Evolutionary conservation across 179 eudicot species (phyloP).

Genomic region (Spinacia oleracea): DNA sequence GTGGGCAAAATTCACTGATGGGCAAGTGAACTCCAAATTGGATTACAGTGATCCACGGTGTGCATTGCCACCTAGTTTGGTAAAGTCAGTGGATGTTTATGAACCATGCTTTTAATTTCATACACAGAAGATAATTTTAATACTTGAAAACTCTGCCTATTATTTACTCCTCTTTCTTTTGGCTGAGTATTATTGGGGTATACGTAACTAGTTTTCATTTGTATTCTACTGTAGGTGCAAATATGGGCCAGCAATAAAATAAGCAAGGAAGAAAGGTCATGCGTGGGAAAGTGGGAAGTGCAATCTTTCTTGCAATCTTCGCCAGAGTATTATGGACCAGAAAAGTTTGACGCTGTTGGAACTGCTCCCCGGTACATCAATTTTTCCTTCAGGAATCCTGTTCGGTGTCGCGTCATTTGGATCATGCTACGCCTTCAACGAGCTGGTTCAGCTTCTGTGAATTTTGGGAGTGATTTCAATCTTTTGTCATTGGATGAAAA

Average conservation of each 20-base stretch:
- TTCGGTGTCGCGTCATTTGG: conserved; percentile 89
- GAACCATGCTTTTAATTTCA: neutral
- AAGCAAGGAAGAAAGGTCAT: conserved; percentile 79
- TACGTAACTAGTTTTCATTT: conserved; percentile 4
- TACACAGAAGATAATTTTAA: neutral
- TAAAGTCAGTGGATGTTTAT: neutral
- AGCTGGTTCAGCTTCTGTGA: conserved; percentile 73
- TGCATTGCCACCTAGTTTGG: neutral
- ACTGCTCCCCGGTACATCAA: conserved; percentile 66
- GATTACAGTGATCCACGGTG: neutral
- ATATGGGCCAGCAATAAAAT: conserved; percentile 93
- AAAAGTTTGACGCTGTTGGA: conserved; percentile 36
- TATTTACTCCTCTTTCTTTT: neutral
- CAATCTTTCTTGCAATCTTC: conserved; percentile 62
- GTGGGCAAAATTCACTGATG: neutral
- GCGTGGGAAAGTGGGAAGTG: conserved; percentile 91
- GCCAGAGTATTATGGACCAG: conserved; percentile 80
- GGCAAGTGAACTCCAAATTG: neutral
- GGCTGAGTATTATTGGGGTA: neutral
- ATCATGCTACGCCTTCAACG: conserved; percentile 68
- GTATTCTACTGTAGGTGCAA: conserved; percentile 62
- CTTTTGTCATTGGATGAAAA: conserved; percentile 86
- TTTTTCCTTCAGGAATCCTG: conserved; percentile 70
- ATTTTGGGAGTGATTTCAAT: conserved; percentile 59
- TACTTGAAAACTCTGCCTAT: neutral